Evolutionary conservation across 2,329 filamentous ascomycete species (phyloP).

Genomic region (Raffaelea ambrosiae): DNA sequence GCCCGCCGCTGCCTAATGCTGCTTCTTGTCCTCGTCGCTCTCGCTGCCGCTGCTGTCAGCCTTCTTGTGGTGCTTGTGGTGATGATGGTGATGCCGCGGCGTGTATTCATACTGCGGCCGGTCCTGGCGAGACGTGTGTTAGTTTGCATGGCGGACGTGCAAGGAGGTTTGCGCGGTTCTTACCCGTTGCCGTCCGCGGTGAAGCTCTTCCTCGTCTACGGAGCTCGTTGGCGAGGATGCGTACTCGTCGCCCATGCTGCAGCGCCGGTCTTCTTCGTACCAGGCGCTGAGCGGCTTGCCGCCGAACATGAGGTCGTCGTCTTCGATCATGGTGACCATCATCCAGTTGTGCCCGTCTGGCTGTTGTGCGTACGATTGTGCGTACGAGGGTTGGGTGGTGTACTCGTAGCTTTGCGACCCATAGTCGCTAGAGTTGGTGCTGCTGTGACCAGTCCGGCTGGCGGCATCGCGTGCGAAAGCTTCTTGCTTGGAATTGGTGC

Average conservation of each 20-base stretch:
- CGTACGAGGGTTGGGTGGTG: neutral
- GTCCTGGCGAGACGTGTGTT: conserved; percentile 3
- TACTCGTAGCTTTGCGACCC: neutral
- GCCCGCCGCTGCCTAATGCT: conserved; percentile 4
- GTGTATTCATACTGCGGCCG: conserved; percentile 12
- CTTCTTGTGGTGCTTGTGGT: conserved; percentile 14
- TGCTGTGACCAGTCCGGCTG: neutral
- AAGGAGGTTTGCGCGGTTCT: neutral
- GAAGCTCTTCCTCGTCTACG: conserved; percentile 28
- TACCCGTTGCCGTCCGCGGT: conserved; percentile 30
- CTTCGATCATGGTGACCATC: conserved; percentile 48
- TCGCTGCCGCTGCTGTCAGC: conserved; percentile 1
- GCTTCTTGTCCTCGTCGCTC: conserved; percentile 4
- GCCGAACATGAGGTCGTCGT: conserved; percentile 52
- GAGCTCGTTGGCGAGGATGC: conserved; percentile 10
- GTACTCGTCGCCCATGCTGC: conserved; percentile 23
- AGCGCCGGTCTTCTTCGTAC: conserved; percentile 50
- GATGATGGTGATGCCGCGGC: neutral
- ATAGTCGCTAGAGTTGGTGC: neutral
- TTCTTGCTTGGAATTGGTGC: neutral
- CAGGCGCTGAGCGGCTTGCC: conserved; percentile 50
- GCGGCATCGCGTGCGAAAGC: neutral
- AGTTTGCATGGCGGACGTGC: neutral
- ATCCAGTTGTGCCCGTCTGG: conserved; percentile 30
- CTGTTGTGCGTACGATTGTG: neutral